Conservation (phyloP, 129 eudicot species). For the Oenanthe sinensis region DNA sequence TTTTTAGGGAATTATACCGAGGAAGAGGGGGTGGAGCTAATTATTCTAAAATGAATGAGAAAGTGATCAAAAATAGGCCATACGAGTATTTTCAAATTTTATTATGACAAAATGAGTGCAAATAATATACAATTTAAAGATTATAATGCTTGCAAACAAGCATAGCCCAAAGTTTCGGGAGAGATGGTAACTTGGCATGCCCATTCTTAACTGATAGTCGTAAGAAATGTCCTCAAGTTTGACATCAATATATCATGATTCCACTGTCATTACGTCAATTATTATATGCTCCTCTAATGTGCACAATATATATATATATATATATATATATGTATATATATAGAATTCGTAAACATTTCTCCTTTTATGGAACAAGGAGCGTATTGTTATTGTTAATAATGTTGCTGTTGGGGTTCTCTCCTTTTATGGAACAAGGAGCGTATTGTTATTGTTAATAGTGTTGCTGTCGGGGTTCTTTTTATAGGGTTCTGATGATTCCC, state of each 20-base stretch:
- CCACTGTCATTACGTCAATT: background rate
- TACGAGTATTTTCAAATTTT: background rate
- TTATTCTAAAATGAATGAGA: background rate
- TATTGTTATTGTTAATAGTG: background rate
- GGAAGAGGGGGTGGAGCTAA: background rate
- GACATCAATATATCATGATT: background rate
- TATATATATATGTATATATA: background rate
- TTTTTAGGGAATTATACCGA: background rate
- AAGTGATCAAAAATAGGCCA: background rate
- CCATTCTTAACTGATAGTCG: background rate
- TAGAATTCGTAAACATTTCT: background rate
- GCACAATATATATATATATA: background rate
- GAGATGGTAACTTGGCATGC: background rate
- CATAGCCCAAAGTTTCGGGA: background rate
- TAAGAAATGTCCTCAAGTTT: background rate
- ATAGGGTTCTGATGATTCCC: conserved; percentile 44
- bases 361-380: background rate
- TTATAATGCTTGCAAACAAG: background rate
- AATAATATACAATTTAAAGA: background rate
- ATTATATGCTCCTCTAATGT: background rate
- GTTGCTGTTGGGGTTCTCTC: background rate
- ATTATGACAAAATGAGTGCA: background rate
- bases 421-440: background rate
- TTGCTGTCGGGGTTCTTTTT: background rate
- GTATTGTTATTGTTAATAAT: background rate